Percentiles rank a stretch among this genome's conserved stretches.
These are phyloP conservation scores for Sphagnum contortum DNA, from an alignment of 225 moss, liverwort and hornwort species.

Conservation along the genomic window DNA sequence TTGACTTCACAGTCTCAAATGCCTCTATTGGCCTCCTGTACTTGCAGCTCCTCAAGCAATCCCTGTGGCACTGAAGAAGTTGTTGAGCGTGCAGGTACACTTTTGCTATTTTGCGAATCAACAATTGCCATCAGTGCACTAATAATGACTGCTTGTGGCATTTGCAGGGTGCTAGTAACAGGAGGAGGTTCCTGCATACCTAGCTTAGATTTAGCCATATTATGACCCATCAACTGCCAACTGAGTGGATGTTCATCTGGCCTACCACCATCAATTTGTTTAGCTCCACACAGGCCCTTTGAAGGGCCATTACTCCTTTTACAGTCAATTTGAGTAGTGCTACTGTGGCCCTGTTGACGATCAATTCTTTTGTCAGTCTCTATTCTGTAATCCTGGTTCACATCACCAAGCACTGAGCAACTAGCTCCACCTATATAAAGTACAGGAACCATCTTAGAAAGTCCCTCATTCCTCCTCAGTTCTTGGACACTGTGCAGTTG, in stretches of 20 bases:
- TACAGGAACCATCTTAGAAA: not conserved
- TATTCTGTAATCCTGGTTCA: too few relatives aligned
- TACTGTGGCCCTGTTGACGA: slow-evolving; percentile 10
- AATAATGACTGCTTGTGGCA: slow-evolving; percentile 47
- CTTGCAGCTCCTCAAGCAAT: slow-evolving; percentile 21
- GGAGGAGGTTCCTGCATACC: slow-evolving; percentile 23
- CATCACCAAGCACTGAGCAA: slow-evolving; percentile 22
- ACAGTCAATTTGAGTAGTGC: slow-evolving; percentile 2
- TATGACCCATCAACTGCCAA: slow-evolving; percentile 12
- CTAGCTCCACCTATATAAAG: not conserved
- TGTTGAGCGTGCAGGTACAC: slow-evolving; percentile 19
- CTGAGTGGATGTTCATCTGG: slow-evolving; percentile 6
- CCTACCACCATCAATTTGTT: slow-evolving; percentile 8
- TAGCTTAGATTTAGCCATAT: slow-evolving; percentile 29
- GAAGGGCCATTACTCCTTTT: too few relatives aligned
- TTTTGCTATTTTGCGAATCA: slow-evolving; percentile 48
- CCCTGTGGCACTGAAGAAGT: slow-evolving; percentile 19
- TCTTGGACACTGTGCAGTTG: slow-evolving; percentile 30
- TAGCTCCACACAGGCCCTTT: too few relatives aligned
- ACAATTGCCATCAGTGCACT: slow-evolving; percentile 54
- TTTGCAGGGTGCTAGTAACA: slow-evolving; percentile 21
- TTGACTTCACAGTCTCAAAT: slow-evolving; percentile 36
- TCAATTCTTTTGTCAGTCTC: not conserved
- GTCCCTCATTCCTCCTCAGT: slow-evolving; percentile 28
- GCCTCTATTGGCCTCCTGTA: slow-evolving; percentile 34